phyloP scores from a whole-genome alignment of 176 grass and related monocot species.

The Zoysia pacifica region DNA sequence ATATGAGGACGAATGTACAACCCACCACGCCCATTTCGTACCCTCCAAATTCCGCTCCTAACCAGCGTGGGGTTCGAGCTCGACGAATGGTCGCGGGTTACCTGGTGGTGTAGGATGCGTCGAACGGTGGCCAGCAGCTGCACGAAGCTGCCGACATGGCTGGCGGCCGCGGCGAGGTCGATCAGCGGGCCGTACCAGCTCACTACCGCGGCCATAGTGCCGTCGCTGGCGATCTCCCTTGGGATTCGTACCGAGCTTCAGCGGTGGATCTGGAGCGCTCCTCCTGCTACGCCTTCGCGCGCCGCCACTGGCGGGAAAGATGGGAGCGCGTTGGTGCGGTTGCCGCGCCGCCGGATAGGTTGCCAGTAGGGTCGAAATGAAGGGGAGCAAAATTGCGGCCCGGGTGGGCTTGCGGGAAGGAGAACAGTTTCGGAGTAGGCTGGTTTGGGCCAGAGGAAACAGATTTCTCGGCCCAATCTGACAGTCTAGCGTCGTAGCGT shows the following conservation, averaged over 20 bases:
- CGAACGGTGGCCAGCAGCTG: conserved; percentile 58
- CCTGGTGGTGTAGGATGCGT: conserved; percentile 43
- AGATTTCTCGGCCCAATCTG: background rate
- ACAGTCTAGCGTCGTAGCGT: too few relatives aligned
- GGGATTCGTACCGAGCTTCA: background rate
- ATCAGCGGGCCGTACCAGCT: conserved; percentile 81
- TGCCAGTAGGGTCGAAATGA: background rate
- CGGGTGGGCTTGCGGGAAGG: background rate
- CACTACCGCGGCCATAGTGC: conserved; percentile 39
- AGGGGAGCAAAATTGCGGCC: background rate
- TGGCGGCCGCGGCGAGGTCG: conserved; percentile 59
- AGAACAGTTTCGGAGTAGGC: background rate
- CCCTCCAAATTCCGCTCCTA: background rate
- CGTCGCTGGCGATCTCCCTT: background rate
- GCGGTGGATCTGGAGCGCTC: background rate
- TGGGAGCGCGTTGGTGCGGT: background rate
- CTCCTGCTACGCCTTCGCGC: background rate
- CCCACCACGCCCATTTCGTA: background rate
- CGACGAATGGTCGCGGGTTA: background rate
- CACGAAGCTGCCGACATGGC: conserved; percentile 58
- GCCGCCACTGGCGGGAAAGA: background rate
- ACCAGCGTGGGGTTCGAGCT: too few relatives aligned
- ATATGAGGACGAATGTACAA: background rate
- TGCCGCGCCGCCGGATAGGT: background rate
- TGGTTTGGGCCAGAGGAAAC: background rate